Evolutionary conservation across 192 early-diverging fungal species (phyloP).

Genomic region (Linnemannia exigua): DNA sequence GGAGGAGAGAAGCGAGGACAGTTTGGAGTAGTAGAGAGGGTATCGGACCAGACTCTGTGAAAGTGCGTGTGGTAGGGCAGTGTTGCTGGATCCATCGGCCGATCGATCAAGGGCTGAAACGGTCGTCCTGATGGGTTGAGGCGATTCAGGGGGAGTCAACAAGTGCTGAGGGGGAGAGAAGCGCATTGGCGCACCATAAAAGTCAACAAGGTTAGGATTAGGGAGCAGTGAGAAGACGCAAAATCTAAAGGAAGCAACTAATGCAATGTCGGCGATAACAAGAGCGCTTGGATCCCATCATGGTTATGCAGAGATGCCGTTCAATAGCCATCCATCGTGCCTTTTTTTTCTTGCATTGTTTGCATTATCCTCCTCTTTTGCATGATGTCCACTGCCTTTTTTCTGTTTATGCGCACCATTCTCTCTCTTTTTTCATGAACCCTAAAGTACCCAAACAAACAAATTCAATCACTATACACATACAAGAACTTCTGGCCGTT

Average conservation of each 20-base stretch:
- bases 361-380: neutral
- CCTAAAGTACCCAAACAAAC: too few species aligned
- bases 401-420: neutral
- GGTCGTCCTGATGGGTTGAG: conserved; percentile 20
- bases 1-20: conserved; percentile 60
- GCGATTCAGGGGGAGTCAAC: conserved; percentile 46
- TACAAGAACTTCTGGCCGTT: conserved; percentile 62
- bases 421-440: neutral
- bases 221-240: neutral
- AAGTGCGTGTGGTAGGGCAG: conserved; percentile 31
- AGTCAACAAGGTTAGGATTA: neutral
- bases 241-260: neutral
- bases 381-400: neutral
- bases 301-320: neutral
- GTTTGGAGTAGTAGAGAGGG: conserved; percentile 61
- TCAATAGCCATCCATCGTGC: neutral
- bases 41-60: conserved; percentile 57
- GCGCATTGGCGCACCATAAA: neutral
- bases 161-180: conserved; percentile 15
- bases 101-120: conserved; percentile 36
- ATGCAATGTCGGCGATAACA: neutral
- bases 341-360: neutral
- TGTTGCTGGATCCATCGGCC: conserved; percentile 46
- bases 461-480: neutral
- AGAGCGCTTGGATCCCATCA: conserved; percentile 3